phyloP scores from a whole-genome alignment of 805 yeast species.

The Maudiozyma turicensis region DNA sequence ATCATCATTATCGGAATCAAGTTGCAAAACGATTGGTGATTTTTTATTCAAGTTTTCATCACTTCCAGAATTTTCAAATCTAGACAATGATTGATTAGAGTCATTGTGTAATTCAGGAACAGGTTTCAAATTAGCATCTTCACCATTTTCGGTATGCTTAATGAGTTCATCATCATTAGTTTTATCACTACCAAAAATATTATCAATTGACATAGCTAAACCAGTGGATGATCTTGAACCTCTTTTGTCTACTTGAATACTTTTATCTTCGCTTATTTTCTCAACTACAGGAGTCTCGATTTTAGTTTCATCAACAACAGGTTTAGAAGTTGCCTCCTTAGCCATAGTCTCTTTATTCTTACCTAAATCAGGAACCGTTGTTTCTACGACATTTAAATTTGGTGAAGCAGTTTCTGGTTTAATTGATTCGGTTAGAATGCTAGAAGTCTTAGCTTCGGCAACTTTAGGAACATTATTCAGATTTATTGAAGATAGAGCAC shows the following conservation, averaged over 20 bases:
- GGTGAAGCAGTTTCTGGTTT: neutral
- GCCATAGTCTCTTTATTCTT: too few species aligned
- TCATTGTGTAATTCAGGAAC: neutral
- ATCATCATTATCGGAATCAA: constrained; percentile 12
- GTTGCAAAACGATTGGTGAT: neutral
- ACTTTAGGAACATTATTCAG: neutral
- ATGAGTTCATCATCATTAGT: constrained; percentile 20
- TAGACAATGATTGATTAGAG: constrained; percentile 1
- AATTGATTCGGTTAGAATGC: neutral
- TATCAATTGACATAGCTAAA: constrained; percentile 13
- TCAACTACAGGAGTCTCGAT: neutral
- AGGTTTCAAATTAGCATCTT: neutral
- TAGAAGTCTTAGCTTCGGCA: neutral
- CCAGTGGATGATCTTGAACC: neutral
- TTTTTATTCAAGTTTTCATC: neutral
- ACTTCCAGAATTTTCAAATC: constrained; percentile 1
- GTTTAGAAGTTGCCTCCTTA: neutral
- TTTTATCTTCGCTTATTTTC: neutral
- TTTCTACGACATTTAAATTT: too few species aligned
- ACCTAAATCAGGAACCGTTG: too few species aligned
- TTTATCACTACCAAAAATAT: constrained; percentile 21
- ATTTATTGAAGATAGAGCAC: neutral
- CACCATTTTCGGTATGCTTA: constrained; percentile 11
- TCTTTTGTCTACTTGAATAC: neutral
- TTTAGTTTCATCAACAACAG: neutral